Conservation (phyloP, 2,329 filamentous ascomycete species). For the Aspergillus terreus region DNA sequence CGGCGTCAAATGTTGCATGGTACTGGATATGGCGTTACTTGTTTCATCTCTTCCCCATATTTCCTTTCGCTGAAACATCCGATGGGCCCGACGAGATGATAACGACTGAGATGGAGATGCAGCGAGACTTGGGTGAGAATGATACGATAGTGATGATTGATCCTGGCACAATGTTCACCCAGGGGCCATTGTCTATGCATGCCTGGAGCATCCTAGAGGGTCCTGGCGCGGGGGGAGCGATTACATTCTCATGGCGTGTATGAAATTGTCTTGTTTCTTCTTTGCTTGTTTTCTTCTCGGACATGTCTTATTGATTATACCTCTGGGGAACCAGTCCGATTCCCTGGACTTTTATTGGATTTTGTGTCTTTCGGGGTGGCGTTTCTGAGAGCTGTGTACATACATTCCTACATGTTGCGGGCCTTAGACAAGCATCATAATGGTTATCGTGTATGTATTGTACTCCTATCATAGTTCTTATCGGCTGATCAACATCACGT, state of each 20-base stretch:
- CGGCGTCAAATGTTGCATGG: constrained; percentile 18
- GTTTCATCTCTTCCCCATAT: constrained; percentile 8
- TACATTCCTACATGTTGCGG: constrained; percentile 11
- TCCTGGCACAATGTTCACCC: constrained; percentile 14
- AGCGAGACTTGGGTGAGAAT: constrained; percentile 9
- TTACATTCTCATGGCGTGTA: constrained; percentile 20
- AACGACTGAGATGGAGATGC: constrained; percentile 10
- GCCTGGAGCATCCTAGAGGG: constrained; percentile 21
- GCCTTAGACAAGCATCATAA: constrained; percentile 14
- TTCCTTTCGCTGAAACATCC: constrained; percentile 8
- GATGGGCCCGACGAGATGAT: constrained; percentile 14
- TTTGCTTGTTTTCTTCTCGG: constrained; percentile 20
- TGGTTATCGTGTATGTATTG: neutral
- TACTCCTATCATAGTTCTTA: neutral
- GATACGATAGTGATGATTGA: constrained; percentile 20
- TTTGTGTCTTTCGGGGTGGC: constrained; percentile 8
- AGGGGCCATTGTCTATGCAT: constrained; percentile 8
- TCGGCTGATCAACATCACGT: constrained; percentile 10
- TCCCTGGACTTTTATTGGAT: constrained; percentile 15
- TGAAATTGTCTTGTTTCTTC: constrained; percentile 15
- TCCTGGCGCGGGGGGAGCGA: constrained; percentile 6
- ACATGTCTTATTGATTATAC: constrained; percentile 35
- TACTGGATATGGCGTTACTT: constrained; percentile 12
- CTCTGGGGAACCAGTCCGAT: constrained; percentile 23
- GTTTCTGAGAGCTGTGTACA: constrained; percentile 18